phyloP scores from a whole-genome alignment of 495 filamentous ascomycete species.

The Opeltia flavorubescens region DNA sequence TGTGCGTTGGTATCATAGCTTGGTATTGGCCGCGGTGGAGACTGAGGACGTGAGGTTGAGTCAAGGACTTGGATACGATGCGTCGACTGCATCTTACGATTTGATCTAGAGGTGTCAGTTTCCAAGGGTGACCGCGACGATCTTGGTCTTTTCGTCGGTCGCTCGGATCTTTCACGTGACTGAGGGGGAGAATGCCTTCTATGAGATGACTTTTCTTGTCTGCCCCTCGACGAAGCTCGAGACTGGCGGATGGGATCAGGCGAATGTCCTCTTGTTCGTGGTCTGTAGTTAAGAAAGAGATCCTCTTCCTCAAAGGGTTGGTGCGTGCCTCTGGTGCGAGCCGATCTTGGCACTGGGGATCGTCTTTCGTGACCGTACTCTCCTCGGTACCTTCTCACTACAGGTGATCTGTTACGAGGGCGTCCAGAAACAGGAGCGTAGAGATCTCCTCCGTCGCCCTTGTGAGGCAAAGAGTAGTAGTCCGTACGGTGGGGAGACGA shows the following conservation, averaged over 20 bases:
- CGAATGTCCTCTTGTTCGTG: not conserved
- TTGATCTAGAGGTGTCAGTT: not conserved
- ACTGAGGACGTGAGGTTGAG: constrained; percentile 19
- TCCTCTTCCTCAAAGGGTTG: not conserved
- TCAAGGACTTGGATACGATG: constrained; percentile 15
- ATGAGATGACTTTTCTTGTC: not conserved
- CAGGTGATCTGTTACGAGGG: constrained; percentile 10
- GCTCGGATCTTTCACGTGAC: constrained; percentile 5
- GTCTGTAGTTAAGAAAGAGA: not conserved
- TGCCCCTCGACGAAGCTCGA: not conserved
- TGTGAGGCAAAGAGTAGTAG: constrained; percentile 6
- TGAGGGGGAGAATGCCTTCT: not conserved
- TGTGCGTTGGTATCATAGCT: constrained; percentile 23
- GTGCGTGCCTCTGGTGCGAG: not conserved
- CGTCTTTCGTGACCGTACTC: not conserved
- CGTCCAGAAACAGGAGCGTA: constrained; percentile 12
- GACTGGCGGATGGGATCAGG: not conserved
- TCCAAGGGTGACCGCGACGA: constrained; percentile 2
- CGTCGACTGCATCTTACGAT: constrained; percentile 20
- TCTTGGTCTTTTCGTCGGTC: not conserved
- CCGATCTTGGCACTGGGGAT: not conserved
- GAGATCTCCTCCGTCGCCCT: constrained; percentile 9
- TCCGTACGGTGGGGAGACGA: constrained; percentile 4
- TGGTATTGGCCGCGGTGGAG: constrained; percentile 26
- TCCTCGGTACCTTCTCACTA: not conserved